These are phyloP conservation scores for Scleroderma citrinum DNA, from an alignment of 768 basidiomycete genomes.

Conservation along the genomic window DNA sequence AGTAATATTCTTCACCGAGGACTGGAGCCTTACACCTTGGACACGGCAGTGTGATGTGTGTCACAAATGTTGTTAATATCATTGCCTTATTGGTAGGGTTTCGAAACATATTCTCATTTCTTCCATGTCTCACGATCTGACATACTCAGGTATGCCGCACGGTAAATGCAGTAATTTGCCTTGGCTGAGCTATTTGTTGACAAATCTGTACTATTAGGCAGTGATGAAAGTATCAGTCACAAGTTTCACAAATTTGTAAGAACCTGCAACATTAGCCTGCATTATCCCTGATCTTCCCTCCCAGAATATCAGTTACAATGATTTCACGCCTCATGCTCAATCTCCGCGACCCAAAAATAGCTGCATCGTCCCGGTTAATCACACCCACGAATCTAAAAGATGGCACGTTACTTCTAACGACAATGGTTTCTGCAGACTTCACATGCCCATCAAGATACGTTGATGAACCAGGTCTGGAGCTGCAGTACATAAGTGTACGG, in stretches of 20 bases:
- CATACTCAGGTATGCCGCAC: neutral
- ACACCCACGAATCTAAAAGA: neutral
- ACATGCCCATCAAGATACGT: neutral
- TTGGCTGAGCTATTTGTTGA: neutral
- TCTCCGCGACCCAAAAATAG: conserved; percentile 30
- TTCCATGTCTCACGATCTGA: neutral
- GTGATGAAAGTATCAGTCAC: neutral
- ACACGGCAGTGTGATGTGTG: conserved; percentile 1
- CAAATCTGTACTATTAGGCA: neutral
- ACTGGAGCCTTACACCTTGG: neutral
- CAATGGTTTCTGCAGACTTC: neutral
- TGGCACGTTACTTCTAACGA: neutral
- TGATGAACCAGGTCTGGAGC: neutral
- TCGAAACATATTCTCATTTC: neutral
- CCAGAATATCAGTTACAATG: conserved; percentile 44
- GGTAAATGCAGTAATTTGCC: neutral
- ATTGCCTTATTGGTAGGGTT: neutral
- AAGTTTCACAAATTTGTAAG: neutral
- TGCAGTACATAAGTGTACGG: neutral
- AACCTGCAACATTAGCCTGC: neutral
- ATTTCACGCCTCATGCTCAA: conserved; percentile 54
- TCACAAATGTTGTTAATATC: conserved; percentile 1
- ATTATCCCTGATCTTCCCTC: neutral
- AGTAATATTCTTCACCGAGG: neutral
- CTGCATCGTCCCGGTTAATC: neutral